Percentiles rank a stretch among this genome's conserved stretches.
phyloP scores from a whole-genome alignment of 106 monocot species.

The Acorus gramineus region DNA sequence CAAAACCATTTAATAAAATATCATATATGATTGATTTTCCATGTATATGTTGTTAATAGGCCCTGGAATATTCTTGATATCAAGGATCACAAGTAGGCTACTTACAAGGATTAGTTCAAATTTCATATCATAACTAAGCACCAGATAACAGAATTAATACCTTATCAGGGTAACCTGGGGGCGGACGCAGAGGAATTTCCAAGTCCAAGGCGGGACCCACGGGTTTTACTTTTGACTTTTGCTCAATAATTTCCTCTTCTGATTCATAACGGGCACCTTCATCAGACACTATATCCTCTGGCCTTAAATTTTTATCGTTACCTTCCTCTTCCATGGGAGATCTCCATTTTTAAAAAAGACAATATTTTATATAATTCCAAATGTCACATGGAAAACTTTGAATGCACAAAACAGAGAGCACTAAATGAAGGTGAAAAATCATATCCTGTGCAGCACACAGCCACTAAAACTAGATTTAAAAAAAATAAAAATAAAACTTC shows the following conservation, averaged over 20 bases:
- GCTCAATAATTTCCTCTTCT: constrained; percentile 78
- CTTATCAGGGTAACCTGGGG: constrained; percentile 66
- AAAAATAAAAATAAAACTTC: no score
- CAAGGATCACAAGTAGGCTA: no score
- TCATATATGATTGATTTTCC: no score
- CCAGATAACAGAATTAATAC: constrained; percentile 10
- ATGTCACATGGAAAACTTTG: not conserved
- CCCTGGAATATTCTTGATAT: no score
- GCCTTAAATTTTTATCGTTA: constrained; percentile 48
- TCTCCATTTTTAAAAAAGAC: constrained; percentile 33
- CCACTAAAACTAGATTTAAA: no score
- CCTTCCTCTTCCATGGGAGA: constrained; percentile 70
- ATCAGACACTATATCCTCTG: constrained; percentile 85
- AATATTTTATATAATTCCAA: not conserved
- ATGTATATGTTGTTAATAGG: no score
- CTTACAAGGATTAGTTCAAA: no score
- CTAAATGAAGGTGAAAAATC: no score
- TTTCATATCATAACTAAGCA: no score
- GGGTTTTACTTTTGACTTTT: constrained; percentile 77
- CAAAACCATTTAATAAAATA: no score
- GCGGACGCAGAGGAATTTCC: constrained; percentile 57
- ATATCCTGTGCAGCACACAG: no score
- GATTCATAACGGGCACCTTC: constrained; percentile 70
- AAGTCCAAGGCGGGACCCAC: constrained; percentile 83
- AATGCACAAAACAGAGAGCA: not conserved